Evolutionary conservation across 2,329 filamentous ascomycete genomes (phyloP), one percentile per base, ranked within the genome.

Genomic region (Epichloe aotearoae): DNA sequence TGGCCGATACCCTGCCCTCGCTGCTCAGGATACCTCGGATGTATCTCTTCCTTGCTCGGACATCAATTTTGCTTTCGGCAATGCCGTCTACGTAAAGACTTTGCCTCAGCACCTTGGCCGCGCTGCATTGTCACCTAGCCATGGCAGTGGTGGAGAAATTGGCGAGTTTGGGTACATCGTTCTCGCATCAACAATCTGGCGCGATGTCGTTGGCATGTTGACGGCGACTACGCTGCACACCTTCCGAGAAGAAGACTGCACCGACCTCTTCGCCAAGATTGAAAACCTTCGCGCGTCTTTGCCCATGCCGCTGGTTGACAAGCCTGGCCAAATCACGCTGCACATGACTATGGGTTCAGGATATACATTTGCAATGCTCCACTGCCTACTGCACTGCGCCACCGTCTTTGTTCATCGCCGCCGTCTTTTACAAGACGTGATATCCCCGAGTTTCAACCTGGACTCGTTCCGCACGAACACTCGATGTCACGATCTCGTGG

Each of bases 311-410:
- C 80, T 78, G 51, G 69, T 77, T 54, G 78, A 82, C 59, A 80
- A 81, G 64, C 74, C 76, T 0, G 75, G 74, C 39, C 77, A 82
- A 64, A 77, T 81, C 60, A 77, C 74, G 58, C 67, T 80, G 5
- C 78, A 82, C 62, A 79, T 82, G 59, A 80, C 78, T 19, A 81
- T 81, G 78, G 78, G 78, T 37, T 80, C 77, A 43, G 78, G 78
- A 50, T 78, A 76, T 58, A 80, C 76, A 0, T 82, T 78, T 59
- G 77, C 78, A 54, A 79, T 82, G 75, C 71, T 82, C 47, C 78
- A 82, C 62, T 79, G 75, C 51, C 71, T 82, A 20, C 68, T 82
- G 19, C 77, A 81, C 60, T 80, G 76, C 57, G 75, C 77, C 10
- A 77, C 75, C 30, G 76, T 81, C 55, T 80, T 82, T 61, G 74